Conservation (phyloP, 2,329 filamentous ascomycete species). For the Dissoconium aciculare region DNA sequence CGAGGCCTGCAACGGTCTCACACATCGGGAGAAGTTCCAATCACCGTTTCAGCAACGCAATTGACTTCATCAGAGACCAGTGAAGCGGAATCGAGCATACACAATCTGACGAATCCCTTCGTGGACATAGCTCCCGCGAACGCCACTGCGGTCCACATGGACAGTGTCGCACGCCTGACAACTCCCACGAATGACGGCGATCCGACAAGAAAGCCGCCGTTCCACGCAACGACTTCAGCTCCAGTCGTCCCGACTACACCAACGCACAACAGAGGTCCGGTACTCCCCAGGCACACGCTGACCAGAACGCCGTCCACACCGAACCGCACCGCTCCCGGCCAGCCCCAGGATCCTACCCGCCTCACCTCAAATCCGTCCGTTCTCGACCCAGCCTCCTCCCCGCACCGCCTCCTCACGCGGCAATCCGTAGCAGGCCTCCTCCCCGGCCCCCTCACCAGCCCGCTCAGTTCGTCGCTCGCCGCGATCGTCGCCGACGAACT, state of each 20-base stretch:
- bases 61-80: background rate
- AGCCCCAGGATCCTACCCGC: constrained; percentile 1
- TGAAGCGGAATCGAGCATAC: background rate
- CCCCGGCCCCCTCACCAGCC: constrained; percentile 44
- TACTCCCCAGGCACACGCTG: constrained; percentile 14
- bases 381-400: constrained; percentile 23
- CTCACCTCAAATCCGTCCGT: constrained; percentile 4
- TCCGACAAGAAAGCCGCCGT: constrained; percentile 14
- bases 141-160: constrained; percentile 19
- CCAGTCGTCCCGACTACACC: constrained; percentile 18
- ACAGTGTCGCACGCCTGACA: constrained; percentile 13
- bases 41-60: constrained; percentile 1
- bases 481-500: constrained; percentile 51
- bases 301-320: constrained; percentile 11
- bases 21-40: background rate
- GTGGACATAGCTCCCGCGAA: constrained; percentile 12
- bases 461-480: constrained; percentile 45
- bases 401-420: constrained; percentile 28
- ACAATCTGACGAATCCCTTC: background rate
- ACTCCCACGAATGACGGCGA: constrained; percentile 7
- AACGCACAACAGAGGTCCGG: constrained; percentile 7
- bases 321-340: constrained; percentile 5
- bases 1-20: background rate
- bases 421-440: constrained; percentile 41
- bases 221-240: constrained; percentile 25